Evolutionary conservation across 495 filamentous ascomycete species (phyloP).

Genomic region (Parathielavia hyrcaniae): DNA sequence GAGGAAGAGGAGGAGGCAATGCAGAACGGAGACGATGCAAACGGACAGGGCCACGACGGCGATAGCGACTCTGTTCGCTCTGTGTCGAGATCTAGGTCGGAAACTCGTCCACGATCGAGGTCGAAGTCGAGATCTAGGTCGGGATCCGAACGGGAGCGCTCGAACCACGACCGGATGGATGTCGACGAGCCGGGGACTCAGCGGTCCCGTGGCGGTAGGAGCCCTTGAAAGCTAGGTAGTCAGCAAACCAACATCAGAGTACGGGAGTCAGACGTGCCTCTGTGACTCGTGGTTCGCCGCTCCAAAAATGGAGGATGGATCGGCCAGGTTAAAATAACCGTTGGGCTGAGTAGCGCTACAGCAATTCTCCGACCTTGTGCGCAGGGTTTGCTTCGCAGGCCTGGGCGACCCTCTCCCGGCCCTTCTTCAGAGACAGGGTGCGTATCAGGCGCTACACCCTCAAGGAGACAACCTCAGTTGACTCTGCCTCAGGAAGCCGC

Average conservation of each 20-base stretch:
- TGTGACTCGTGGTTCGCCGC: background rate
- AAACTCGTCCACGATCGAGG: conserved; percentile 14
- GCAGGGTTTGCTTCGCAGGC: background rate
- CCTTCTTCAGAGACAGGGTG: too few relatives aligned
- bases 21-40: conserved; percentile 31
- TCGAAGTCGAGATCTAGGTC: conserved; percentile 20
- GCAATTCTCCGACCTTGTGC: background rate
- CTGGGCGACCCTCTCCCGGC: too few relatives aligned
- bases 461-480: background rate
- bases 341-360: background rate
- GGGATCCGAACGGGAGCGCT: conserved; percentile 20
- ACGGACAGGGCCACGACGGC: conserved; percentile 21
- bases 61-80: conserved; percentile 20
- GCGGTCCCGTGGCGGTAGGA: conserved; percentile 3
- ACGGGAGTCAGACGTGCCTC: background rate
- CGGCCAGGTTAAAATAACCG: background rate
- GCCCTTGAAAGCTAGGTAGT: conserved; percentile 1
- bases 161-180: conserved; percentile 33
- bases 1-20: conserved; percentile 50
- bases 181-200: conserved; percentile 26
- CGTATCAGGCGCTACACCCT: background rate
- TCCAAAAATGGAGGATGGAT: background rate
- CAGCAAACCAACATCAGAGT: background rate
- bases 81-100: conserved; percentile 18
- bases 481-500: background rate